Evolutionary conservation across 805 yeast genomes (phyloP), one percentile per base, ranked within the genome.

Genomic region (Zygotorulaspora sp.): DNA sequence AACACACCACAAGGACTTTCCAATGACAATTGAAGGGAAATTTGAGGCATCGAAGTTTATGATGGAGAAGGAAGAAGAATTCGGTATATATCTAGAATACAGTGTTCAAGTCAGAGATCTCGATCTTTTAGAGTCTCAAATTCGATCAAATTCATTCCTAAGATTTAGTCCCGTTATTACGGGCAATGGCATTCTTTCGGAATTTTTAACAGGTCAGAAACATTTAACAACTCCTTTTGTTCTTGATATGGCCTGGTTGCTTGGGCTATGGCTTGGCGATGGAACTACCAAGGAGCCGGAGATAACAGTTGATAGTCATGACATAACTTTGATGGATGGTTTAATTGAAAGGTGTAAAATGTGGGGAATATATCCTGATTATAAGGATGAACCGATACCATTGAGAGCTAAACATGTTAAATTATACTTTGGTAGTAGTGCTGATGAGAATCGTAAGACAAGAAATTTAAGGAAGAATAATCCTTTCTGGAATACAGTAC

Each of bases 181-280:
- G 15, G 70, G 70, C 35, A 55, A 57, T 32, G 63, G 62, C n/a
- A 44, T 47, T 15, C 49, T 70, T 12, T 54, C 56, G 21, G 38
- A 52, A 17, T 44, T 36, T 22, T 40, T 70, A n/a, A 58, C 55
- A 2, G 59, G 59, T 9, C 46, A 48, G 24, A 47, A 38, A 28
- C 48, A 50, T 21, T 32, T 50, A n/a, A 39, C 41, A 5, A 53
- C 61, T 26, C 45, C 58, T 6, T 43, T 57, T 29, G 53, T 50
- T 8, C 21, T 48, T 16, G 38, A 40, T 17, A 45, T 63, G 47
- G 67, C 71, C 35, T 69, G 68, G 57, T 45, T 68, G 30, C 40
- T 66, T 18, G 75, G 75, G 44, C 41, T 58, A 8, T 69, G 70
- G 72, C 50, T 58, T 38, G 74, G 68, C 35, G 50, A 52, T 45